Conservation (phyloP, 2,329 filamentous ascomycete species). For the Fusarium metavorans region DNA sequence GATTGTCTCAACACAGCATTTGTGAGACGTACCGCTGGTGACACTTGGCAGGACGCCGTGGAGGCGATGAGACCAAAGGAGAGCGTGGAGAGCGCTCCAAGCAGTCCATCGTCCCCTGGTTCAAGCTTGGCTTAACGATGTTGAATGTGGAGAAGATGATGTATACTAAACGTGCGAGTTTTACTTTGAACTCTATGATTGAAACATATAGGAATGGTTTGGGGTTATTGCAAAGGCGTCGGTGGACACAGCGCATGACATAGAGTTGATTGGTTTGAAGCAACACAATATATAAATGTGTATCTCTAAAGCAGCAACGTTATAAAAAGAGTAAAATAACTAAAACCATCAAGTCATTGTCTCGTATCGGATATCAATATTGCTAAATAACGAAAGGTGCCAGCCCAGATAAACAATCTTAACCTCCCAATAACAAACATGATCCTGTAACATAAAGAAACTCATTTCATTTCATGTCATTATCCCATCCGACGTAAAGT, state of each 20-base stretch:
- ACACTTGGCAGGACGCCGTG: slow-evolving; percentile 52
- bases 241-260: slow-evolving; percentile 15
- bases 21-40: slow-evolving; percentile 74
- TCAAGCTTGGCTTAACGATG: slow-evolving; percentile 8
- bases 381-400: slow-evolving; percentile 1
- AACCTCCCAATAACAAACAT: not conserved
- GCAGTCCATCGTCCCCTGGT: slow-evolving; percentile 34
- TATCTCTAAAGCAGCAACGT: slow-evolving; percentile 12
- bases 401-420: slow-evolving; percentile 4
- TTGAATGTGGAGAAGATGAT: slow-evolving; percentile 11
- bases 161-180: slow-evolving; percentile 11
- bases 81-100: slow-evolving; percentile 18
- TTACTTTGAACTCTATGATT: not conserved
- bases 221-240: slow-evolving; percentile 23
- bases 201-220: slow-evolving; percentile 10
- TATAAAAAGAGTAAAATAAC: not conserved
- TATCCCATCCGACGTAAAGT: not conserved
- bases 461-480: not conserved
- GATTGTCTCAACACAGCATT: slow-evolving; percentile 68
- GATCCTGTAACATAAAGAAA: not conserved
- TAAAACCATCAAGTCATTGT: slow-evolving; percentile 2
- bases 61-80: slow-evolving; percentile 30
- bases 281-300: slow-evolving; percentile 9
- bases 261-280: not conserved
- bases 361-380: slow-evolving; percentile 3